phyloP scores from a whole-genome alignment of 257 asterid species.

The Petunia axillaris region DNA sequence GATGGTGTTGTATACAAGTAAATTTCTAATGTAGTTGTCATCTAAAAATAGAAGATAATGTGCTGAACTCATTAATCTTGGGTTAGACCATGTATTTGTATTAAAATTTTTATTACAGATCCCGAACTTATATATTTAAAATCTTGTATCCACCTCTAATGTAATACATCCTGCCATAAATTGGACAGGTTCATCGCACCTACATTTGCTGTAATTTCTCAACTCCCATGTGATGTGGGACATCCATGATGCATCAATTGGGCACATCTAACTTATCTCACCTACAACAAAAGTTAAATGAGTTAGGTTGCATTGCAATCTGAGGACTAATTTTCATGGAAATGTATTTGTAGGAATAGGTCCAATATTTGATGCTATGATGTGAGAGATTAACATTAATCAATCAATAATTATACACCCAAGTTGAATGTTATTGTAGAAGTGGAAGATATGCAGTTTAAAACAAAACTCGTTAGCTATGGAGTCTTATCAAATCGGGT shows the following conservation, averaged over 20 bases:
- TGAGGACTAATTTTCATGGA: background rate
- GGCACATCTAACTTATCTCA: background rate
- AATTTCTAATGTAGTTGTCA: too few species aligned
- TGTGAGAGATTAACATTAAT: background rate
- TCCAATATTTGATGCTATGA: background rate
- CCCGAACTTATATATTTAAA: too few species aligned
- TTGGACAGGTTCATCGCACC: background rate
- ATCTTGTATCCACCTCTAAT: too few species aligned
- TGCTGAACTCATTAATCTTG: too few species aligned
- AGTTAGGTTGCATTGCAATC: background rate
- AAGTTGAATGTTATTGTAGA: too few species aligned
- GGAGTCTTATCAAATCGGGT: too few species aligned
- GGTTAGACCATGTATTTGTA: too few species aligned
- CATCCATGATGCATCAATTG: constrained; percentile 1
- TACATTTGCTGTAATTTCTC: constrained; percentile 10
- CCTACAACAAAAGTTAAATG: background rate
- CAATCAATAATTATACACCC: background rate
- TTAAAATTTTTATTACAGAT: too few species aligned
- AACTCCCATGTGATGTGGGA: constrained; percentile 11
- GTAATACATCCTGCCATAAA: background rate
- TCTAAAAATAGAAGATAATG: too few species aligned
- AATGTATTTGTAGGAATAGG: background rate
- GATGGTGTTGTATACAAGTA: too few species aligned
- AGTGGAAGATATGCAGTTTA: too few species aligned
- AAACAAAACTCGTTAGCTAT: too few species aligned